These are phyloP conservation scores for Mortierella sp. DNA, from an alignment of 371 early-diverging fungal species.

Conservation along the genomic window DNA sequence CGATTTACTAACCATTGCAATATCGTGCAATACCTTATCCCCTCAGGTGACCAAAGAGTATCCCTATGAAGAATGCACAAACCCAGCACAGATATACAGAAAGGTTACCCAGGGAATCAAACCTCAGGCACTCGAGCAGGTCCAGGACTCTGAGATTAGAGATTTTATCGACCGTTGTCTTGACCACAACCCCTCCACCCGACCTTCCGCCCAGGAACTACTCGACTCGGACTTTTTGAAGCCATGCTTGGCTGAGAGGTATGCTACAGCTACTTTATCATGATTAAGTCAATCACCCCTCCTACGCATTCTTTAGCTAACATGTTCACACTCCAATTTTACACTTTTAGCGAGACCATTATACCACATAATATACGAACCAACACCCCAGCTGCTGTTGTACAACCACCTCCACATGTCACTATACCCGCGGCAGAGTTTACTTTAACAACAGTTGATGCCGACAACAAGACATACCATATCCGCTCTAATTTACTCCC, in stretches of 20 bases:
- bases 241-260: conserved; percentile 18
- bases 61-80: conserved; percentile 91
- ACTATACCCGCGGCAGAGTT: conserved; percentile 48
- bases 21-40: background rate
- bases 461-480: conserved; percentile 59
- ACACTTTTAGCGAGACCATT: conserved; percentile 1
- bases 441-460: conserved; percentile 57
- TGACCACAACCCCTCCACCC: conserved; percentile 55
- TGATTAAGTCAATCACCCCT: no score
- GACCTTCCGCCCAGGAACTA: conserved; percentile 56
- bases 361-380: conserved; percentile 8
- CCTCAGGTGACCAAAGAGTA: conserved; percentile 79
- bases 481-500: conserved; percentile 56
- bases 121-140: conserved; percentile 79
- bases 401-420: conserved; percentile 17
- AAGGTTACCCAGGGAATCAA: conserved; percentile 86
- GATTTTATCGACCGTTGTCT: conserved; percentile 83
- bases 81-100: conserved; percentile 89
- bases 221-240: conserved; percentile 55
- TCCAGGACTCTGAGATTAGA: conserved; percentile 78
- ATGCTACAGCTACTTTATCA: no score
- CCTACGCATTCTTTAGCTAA: no score
- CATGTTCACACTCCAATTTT: background rate
- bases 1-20: background rate
- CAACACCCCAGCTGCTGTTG: background rate